Conservation (phyloP, 441 rosid species). For the Metrosideros polymorpha region DNA sequence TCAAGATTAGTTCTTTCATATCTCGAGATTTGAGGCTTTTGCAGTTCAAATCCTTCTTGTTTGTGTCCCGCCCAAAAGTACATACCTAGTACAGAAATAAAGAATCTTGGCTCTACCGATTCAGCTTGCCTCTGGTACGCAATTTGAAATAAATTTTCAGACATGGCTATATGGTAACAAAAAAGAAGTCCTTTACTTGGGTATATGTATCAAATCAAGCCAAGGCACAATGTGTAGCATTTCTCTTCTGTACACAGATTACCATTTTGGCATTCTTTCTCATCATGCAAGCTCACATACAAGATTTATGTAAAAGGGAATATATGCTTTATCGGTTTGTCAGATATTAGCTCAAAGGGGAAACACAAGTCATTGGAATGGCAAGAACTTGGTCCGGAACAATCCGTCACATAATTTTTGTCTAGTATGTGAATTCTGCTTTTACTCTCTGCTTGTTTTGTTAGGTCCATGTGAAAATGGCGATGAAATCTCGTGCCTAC, state of each 20-base stretch:
- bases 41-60: neutral
- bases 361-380: neutral
- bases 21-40: neutral
- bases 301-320: neutral
- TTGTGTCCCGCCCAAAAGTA: neutral
- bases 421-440: neutral
- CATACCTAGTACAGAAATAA: neutral
- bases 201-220: neutral
- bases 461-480: neutral
- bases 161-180: neutral
- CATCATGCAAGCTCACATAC: neutral
- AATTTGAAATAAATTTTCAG: neutral
- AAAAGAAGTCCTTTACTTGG: neutral
- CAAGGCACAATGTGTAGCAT: neutral
- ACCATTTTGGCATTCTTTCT: neutral
- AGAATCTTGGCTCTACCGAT: neutral
- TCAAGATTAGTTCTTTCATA: neutral
- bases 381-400: neutral
- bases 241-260: neutral
- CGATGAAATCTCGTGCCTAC: neutral
- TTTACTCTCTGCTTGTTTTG: neutral
- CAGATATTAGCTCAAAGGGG: neutral
- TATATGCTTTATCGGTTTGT: neutral
- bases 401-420: neutral
- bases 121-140: neutral